Base-by-base conservation (phyloP, 345 rosid genomes). In the Aquilaria malaccensis region DNA sequence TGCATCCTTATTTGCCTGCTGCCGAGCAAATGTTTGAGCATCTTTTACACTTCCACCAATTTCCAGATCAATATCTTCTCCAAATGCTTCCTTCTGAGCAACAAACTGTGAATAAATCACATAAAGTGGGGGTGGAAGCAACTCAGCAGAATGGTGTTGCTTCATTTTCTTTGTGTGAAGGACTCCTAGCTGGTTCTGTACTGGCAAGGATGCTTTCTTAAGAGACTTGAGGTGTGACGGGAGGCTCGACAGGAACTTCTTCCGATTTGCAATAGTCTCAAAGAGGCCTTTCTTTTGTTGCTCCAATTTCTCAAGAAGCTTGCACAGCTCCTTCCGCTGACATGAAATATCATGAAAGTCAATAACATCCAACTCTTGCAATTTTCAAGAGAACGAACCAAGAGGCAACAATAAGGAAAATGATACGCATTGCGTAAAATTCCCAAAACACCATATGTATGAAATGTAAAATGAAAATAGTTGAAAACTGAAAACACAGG, bases 201-300 rank as follows among this genome's bases (percentile, higher is more conserved):
- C 89, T 6, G 99, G 99, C 72, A 88, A 67, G 1, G 92, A 88
- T 10, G 89, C 97, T 76, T 90, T 94, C 96, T 90, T 90, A 32
- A 94, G 79, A 45, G 97, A 79, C 68, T 94, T 90, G 51, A 94
- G 88, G 62, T 83, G 96, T 15, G 91, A 76, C 2, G 97, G 97
- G 49, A 90, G 86, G 71, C 87, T 88, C 0, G 86, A 84, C 55
- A 90, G 68, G 79, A 83, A 90, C 83, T 94, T 94, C 72, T 76
- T 90, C 54, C 96, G 72, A 67, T 86, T 88, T 11, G 93, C 90
- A 68, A 86, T 82, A 2, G 75, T 79, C 80, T 88, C 96, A 73
- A 77, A 10, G 62, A 94, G 77, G 58, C 81, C 61, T 69, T 83
- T 88, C 83, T 84, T 90, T 9, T 67, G 81, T 33, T 81, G 75